Percentiles rank a stretch among this genome's conserved stretches.
Evolutionary conservation across 495 filamentous ascomycete species (phyloP).

Genomic region (Penicillium odoratum): DNA sequence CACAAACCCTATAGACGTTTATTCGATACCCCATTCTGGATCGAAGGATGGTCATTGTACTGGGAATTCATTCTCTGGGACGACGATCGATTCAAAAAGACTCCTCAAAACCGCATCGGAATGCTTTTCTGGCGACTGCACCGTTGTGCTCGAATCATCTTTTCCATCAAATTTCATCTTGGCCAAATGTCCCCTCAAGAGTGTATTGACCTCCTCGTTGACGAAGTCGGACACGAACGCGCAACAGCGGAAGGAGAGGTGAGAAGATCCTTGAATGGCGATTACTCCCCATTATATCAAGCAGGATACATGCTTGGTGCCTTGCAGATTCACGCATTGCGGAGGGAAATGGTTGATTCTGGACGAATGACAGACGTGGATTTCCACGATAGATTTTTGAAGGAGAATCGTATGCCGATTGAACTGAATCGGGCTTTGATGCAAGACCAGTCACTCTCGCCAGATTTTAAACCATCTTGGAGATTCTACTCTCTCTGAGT

Average conservation of each 20-base stretch:
- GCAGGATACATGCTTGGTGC: slow-evolving; percentile 55
- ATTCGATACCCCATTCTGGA: slow-evolving; percentile 53
- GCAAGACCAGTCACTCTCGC: slow-evolving; percentile 7
- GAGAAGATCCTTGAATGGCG: slow-evolving; percentile 44
- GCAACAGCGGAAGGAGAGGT: slow-evolving; percentile 57
- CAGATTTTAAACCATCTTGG: slow-evolving; percentile 16
- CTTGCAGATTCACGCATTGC: slow-evolving; percentile 44
- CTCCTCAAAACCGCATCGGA: slow-evolving; percentile 48
- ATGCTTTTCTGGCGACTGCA: slow-evolving; percentile 55
- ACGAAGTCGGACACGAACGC: slow-evolving; percentile 51
- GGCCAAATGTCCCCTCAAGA: slow-evolving; percentile 44
- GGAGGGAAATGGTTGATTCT: slow-evolving; percentile 34
- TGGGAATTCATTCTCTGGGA: slow-evolving; percentile 46
- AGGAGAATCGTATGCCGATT: slow-evolving; percentile 50
- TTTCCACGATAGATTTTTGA: slow-evolving; percentile 49
- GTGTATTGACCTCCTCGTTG: slow-evolving; percentile 46
- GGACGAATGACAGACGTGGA: slow-evolving; percentile 41
- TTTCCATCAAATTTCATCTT: slow-evolving; percentile 53
- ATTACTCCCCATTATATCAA: slow-evolving; percentile 52
- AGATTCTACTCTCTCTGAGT: slow-evolving; percentile 13
- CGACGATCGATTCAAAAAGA: slow-evolving; percentile 43
- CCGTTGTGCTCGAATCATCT: slow-evolving; percentile 52
- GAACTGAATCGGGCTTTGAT: slow-evolving; percentile 51
- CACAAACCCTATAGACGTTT: slow-evolving; percentile 44
- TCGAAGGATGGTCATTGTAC: slow-evolving; percentile 57